Conservation (phyloP, 805 yeast genomes). For the Metschnikowia bowlesiae region DNA sequence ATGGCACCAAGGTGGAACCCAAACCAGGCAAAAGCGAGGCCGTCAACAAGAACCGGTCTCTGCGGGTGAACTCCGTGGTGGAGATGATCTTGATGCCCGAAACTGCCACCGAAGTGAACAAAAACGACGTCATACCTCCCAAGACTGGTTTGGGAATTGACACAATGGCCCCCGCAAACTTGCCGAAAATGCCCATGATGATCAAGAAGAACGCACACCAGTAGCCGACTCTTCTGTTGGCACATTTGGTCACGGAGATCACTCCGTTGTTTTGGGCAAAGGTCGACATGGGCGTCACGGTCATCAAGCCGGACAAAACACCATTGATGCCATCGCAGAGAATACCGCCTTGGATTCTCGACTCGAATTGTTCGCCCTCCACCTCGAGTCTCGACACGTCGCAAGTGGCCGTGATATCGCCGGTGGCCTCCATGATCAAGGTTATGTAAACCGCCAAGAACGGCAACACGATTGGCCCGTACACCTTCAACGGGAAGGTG, state of each 20-base stretch:
- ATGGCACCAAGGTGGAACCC: conserved; percentile 16
- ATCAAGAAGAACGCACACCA: conserved; percentile 77
- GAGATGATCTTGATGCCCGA: conserved; percentile 19
- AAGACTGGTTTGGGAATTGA: conserved; percentile 62
- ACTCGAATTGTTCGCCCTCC: conserved; percentile 76
- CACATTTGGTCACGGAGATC: conserved; percentile 87
- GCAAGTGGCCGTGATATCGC: conserved; percentile 90
- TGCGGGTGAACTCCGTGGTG: conserved; percentile 19
- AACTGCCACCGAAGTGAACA: conserved; percentile 19
- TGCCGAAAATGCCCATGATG: conserved; percentile 80
- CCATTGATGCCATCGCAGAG: conserved; percentile 87
- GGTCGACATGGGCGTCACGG: conserved; percentile 85
- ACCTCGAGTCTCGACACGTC: conserved; percentile 85
- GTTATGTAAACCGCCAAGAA: conserved; percentile 78
- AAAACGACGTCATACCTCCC: conserved; percentile 19
- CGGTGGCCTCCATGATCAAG: conserved; percentile 88
- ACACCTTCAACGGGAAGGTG: conserved; percentile 69
- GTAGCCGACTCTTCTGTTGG: conserved; percentile 75
- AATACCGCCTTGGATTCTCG: conserved; percentile 89
- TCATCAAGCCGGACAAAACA: conserved; percentile 67
- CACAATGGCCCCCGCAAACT: conserved; percentile 51
- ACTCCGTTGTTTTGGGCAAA: conserved; percentile 97
- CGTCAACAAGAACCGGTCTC: conserved; percentile 18
- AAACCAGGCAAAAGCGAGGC: conserved; percentile 17
- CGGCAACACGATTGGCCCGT: conserved; percentile 85